These are phyloP conservation scores for sunflower (Helianthus annuus) DNA, from an alignment of 129 eudicot genomes.

Conservation along the genomic window HanXRQr2.0-SUNRISE NC_035439.2:121307813-121308312, in stretches of 20 bases:
- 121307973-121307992: slow-evolving; percentile 22
- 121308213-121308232: background rate
- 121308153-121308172: slow-evolving; percentile 81
- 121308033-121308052: slow-evolving; percentile 28
- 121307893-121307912: slow-evolving; percentile 34
- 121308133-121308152: slow-evolving; percentile 92
- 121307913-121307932: slow-evolving; percentile 34
- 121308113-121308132: slow-evolving; percentile 79
- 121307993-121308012: slow-evolving; percentile 31
- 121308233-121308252: background rate
- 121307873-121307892: slow-evolving; percentile 40
- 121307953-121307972: slow-evolving; percentile 20
- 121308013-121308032: slow-evolving; percentile 34
- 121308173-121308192: slow-evolving; percentile 88
- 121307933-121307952: slow-evolving; percentile 20
- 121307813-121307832: slow-evolving; percentile 33
- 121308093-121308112: slow-evolving; percentile 39
- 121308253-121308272: background rate
- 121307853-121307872: slow-evolving; percentile 31
- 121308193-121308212: slow-evolving; percentile 47
- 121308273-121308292: background rate
- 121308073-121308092: slow-evolving; percentile 20
- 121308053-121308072: background rate
- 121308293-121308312: background rate
- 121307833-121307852: slow-evolving; percentile 40